Base-by-base conservation (phyloP, 495 filamentous ascomycete species). In the Annulohypoxylon moriforme region DNA sequence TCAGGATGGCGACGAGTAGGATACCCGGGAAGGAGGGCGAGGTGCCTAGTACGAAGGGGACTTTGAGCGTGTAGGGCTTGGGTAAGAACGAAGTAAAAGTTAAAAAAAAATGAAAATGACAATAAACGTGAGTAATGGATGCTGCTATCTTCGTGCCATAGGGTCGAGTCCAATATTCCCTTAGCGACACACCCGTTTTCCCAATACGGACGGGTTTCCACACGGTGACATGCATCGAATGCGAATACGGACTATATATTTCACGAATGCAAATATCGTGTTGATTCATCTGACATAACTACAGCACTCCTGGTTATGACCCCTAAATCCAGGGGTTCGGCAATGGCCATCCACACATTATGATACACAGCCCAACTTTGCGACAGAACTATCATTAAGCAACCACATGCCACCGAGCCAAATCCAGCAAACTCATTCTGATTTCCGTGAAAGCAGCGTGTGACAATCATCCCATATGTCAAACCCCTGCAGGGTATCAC, bases 31-130 rank as follows among this genome's bases (percentile, higher is more conserved):
- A 89, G 68, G 93, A 94, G 75, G 93, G 93, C 0, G 96, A 99
- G 87, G 88, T 98, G 31, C 91, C 93, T 29, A 97, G 94, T 81
- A 98, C 94, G 13, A 98, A 98, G 85, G 94, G 94, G 13, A 94
- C 95, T 18, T 78, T 90, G 76, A 85, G 79, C 64, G 84, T 85
- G 36, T 87, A 65, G 67, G 36, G 36, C n/a, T 40, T 40, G 11
- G 36, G 36, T 40, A 36, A 36, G 13, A 46, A 34, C 18, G n/a
- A 20, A 49, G 18, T 29, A 31, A 22, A 46, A 14, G 24, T 16
- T 1, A 14, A 14, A 52, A 52, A 2, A 1, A 27, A 14, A 53
- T 53, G 27, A 29, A 29, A 29, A 29, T 29, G 27, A 53, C 16
- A 29, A 27, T 52, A 4, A 14, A 11, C 8, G 47, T 52, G 42